phyloP scores from a whole-genome alignment of 2,329 filamentous ascomycete species.

The Cercospora nicotianae region DNA sequence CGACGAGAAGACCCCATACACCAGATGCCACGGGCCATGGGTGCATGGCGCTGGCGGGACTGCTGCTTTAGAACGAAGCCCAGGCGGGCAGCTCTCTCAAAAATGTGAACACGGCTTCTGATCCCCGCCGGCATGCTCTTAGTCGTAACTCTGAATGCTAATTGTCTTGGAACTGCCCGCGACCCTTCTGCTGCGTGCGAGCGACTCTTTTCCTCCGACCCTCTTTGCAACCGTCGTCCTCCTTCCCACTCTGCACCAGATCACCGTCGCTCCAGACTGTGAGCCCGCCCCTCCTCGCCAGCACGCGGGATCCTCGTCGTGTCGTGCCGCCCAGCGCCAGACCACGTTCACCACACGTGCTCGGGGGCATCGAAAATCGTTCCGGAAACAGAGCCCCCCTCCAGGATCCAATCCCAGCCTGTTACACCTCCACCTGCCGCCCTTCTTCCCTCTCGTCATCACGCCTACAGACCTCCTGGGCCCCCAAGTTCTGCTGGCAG shows the following conservation, averaged over 20 bases:
- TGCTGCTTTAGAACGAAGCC: neutral
- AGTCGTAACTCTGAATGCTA: slow-evolving; percentile 9
- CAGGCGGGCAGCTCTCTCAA: slow-evolving; percentile 4
- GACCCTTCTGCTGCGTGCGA: neutral
- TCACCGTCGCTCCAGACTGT: neutral
- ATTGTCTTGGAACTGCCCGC: slow-evolving; percentile 11
- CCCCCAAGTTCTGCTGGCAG: slow-evolving; percentile 3
- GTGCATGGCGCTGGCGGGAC: neutral
- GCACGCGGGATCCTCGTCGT: neutral
- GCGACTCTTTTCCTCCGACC: neutral
- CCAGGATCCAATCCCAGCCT: slow-evolving; percentile 10
- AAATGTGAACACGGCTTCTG: slow-evolving; percentile 9
- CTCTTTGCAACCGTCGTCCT: too few relatives aligned
- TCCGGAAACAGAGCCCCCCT: neutral
- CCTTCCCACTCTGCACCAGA: neutral
- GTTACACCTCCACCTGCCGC: slow-evolving; percentile 8
- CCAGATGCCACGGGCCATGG: neutral
- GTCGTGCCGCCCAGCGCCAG: neutral
- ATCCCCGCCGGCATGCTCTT: slow-evolving; percentile 11
- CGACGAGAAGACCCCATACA: neutral
- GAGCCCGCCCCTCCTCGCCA: neutral
- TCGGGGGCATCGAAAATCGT: neutral
- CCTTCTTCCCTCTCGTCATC: neutral
- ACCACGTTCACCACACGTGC: slow-evolving; percentile 4
- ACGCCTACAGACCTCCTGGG: neutral